Base-by-base conservation (phyloP, 2,329 filamentous ascomycete genomes). In the Monilinia fructicola region DNA sequence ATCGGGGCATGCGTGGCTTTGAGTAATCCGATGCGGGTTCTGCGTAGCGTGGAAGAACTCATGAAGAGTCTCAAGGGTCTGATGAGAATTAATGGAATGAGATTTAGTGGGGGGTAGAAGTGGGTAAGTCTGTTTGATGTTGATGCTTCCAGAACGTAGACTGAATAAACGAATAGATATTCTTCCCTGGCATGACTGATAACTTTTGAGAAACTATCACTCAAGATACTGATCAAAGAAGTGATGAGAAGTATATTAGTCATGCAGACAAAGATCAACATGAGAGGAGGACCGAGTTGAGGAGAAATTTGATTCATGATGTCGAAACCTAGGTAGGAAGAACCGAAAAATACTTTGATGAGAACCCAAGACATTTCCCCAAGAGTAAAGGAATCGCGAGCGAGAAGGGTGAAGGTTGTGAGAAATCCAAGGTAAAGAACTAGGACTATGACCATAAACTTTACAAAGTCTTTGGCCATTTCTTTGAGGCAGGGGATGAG, bases 401-500 rank as follows among this genome's bases (percentile, higher is more conserved):
- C 91, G 54, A 95, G 82, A 35, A 93, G 83, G 0, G 89, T 89
- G 73, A 94, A 94, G 0, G 92, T 97, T 0, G 93, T 96, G 44
- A 97, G 80, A 78, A 97, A 97, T 56, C 93, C 92, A 58, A 95
- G 80, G 76, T 96, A 97, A 63, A 96, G 80, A 64, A 96, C 90
- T 58, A 92, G 81, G 54, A 96, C 90, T 35, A 94, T 83, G 1
- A 91, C 90, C 66, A 87, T 84, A 75, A 95, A 96, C 74, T 93
- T 93, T 77, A 93, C 78, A 76, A 97, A 97, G 76, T 96, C 92
- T 78, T 93, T 94, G 50, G 90, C 86, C 93, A 97, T 97, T 76
- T 94, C 92, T 76, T 95, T 95, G 61, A 97, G 83, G 70, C 93
- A 96, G 0, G 93, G 93, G 68, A 97, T 93, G 59, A 95, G 78